These are phyloP conservation scores for Fusarium sp. DNA, from an alignment of 2,329 filamentous ascomycete species.

Conservation along the genomic window DNA sequence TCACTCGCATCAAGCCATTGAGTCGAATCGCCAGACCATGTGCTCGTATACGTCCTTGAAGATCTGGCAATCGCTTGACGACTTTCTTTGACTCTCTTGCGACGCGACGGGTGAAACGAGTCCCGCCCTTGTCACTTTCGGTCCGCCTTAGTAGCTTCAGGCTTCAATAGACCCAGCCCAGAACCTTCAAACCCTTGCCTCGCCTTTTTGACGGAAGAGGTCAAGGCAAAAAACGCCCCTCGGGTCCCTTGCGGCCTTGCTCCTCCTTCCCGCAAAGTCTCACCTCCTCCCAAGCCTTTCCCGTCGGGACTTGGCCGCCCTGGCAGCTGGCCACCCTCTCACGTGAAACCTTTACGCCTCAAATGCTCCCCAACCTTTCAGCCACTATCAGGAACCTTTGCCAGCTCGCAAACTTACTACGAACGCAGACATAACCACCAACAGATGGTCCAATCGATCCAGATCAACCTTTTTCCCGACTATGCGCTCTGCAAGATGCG, in stretches of 20 bases:
- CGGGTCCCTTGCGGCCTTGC: not conserved
- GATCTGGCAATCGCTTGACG: not conserved
- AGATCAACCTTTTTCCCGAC: not conserved
- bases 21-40: not conserved
- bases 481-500: conserved; percentile 20
- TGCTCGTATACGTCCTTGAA: conserved; percentile 2
- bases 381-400: conserved; percentile 3
- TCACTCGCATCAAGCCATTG: conserved; percentile 16
- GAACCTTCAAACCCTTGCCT: conserved; percentile 3
- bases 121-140: conserved; percentile 25
- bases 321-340: conserved; percentile 18
- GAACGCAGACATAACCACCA: not conserved
- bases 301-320: conserved; percentile 16
- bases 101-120: conserved; percentile 22
- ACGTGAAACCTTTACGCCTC: conserved; percentile 12
- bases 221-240: not conserved
- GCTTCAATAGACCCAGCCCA: conserved; percentile 19
- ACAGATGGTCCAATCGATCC: not conserved
- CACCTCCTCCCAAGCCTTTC: conserved; percentile 30
- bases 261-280: conserved; percentile 7
- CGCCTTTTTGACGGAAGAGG: conserved; percentile 33
- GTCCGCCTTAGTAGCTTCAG: conserved; percentile 35
- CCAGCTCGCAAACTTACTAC: not conserved
- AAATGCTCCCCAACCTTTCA: not conserved
- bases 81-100: not conserved